Conservation (phyloP, 1,284 basidiomycete species). For the Erythrobasidium hasegawianum region DNA sequence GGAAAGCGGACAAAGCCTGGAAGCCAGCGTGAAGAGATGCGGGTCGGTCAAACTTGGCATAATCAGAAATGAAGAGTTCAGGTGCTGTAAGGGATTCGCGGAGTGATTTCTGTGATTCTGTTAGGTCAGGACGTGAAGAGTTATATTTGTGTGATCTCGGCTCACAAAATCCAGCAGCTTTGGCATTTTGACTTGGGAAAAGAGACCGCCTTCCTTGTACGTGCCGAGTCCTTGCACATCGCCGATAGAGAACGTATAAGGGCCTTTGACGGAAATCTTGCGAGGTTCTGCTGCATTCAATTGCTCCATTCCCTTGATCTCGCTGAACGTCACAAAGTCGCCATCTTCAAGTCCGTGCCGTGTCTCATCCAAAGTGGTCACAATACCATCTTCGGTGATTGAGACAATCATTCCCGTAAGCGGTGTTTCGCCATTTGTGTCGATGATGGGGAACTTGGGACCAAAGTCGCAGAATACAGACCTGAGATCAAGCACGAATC, state of each 20-base stretch:
- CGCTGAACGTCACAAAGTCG: slow-evolving; percentile 95
- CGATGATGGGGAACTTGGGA: slow-evolving; percentile 85
- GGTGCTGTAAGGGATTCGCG: slow-evolving; percentile 77
- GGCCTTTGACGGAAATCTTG: slow-evolving; percentile 89
- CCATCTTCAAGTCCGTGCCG: slow-evolving; percentile 97
- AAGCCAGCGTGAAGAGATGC: slow-evolving; percentile 87
- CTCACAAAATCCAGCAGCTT: slow-evolving; percentile 88
- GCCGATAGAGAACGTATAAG: slow-evolving; percentile 92
- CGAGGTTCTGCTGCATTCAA: slow-evolving; percentile 86
- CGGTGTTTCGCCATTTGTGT: slow-evolving; percentile 91
- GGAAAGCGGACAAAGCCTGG: slow-evolving; percentile 84
- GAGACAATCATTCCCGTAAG: slow-evolving; percentile 93
- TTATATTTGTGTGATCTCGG: neutral
- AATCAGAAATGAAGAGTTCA: slow-evolving; percentile 92
- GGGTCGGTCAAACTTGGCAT: slow-evolving; percentile 95
- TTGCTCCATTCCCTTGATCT: slow-evolving; percentile 91
- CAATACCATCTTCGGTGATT: slow-evolving; percentile 78
- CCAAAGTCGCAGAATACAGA: slow-evolving; percentile 97
- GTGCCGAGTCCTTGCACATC: slow-evolving; percentile 73
- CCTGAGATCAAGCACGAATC: slow-evolving; percentile 52
- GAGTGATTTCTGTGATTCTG: slow-evolving; percentile 73
- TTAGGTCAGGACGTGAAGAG: slow-evolving; percentile 5
- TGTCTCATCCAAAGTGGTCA: slow-evolving; percentile 95
- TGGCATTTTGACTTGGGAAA: slow-evolving; percentile 99
- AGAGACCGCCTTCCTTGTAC: slow-evolving; percentile 88